phyloP scores from a whole-genome alignment of 257 asterid species.

The Nicotiana tomentosiformis region DNA sequence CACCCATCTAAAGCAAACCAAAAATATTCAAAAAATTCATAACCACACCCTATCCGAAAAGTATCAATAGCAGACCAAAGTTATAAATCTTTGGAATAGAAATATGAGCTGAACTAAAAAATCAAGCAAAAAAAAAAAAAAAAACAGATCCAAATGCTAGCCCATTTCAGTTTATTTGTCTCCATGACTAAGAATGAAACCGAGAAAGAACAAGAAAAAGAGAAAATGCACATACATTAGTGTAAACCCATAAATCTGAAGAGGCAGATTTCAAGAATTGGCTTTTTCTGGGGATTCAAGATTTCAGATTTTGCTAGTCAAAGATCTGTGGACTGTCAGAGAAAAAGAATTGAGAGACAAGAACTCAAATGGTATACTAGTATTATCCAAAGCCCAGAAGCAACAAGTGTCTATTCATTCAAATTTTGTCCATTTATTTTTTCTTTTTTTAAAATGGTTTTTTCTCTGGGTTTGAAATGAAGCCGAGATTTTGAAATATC shows the following conservation, averaged over 20 bases:
- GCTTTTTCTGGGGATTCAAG: constrained; percentile 18
- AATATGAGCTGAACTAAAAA: background rate
- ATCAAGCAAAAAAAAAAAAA: background rate
- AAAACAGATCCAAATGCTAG: background rate
- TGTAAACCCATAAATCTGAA: background rate
- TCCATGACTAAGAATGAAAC: constrained; percentile 4
- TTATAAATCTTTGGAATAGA: background rate
- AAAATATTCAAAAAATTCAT: background rate
- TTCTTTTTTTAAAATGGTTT: background rate
- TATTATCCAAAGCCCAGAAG: constrained; percentile 3
- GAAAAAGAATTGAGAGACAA: background rate
- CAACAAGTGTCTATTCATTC: constrained; percentile 3
- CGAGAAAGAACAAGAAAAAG: background rate
- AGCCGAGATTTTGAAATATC: background rate
- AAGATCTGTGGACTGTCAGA: constrained; percentile 26
- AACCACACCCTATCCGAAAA: background rate
- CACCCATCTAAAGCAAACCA: background rate
- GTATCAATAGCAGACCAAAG: background rate
- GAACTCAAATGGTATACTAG: background rate
- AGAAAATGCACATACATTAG: background rate
- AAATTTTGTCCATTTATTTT: background rate
- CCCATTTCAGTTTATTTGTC: background rate
- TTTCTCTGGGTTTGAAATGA: background rate
- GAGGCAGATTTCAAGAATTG: background rate
- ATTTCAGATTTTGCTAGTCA: constrained; percentile 16